Evolutionary conservation across 345 rosid species (phyloP).

Genomic region (Brassica carinata): DNA sequence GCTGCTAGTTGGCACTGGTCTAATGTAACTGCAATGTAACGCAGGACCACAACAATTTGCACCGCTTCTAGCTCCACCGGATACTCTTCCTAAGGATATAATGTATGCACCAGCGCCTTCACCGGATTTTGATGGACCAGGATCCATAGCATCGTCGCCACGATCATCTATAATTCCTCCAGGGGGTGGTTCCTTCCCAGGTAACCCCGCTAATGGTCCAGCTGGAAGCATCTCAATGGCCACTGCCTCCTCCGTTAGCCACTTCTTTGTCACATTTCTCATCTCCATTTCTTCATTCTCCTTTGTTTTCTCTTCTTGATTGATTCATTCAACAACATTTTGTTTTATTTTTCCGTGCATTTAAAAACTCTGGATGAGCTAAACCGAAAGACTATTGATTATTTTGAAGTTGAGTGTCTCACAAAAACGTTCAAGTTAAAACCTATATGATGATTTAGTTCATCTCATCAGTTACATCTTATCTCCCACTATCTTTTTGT

Average conservation of each 20-base stretch:
- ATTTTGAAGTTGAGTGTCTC: slow-evolving; percentile 19
- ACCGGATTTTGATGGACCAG: slow-evolving; percentile 41
- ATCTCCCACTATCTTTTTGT: slow-evolving; percentile 32
- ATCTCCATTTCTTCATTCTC: slow-evolving; percentile 15
- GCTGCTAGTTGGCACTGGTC: not conserved
- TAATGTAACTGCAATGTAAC: slow-evolving; percentile 21
- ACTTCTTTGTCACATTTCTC: slow-evolving; percentile 27
- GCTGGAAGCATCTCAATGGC: slow-evolving; percentile 61
- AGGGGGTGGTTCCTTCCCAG: slow-evolving; percentile 56
- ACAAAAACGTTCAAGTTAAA: slow-evolving; percentile 27
- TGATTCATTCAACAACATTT: slow-evolving; percentile 15
- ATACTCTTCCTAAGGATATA: slow-evolving; percentile 53
- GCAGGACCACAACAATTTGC: slow-evolving; percentile 88
- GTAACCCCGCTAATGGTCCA: slow-evolving; percentile 68
- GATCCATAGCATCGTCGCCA: slow-evolving; percentile 51
- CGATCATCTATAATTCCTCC: slow-evolving; percentile 56
- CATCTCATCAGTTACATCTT: slow-evolving; percentile 21
- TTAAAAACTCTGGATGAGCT: slow-evolving; percentile 22
- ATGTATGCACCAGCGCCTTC: slow-evolving; percentile 64
- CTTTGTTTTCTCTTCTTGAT: slow-evolving; percentile 25
- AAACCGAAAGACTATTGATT: slow-evolving; percentile 1
- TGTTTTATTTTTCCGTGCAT: slow-evolving; percentile 19
- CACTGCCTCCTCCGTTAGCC: slow-evolving; percentile 34
- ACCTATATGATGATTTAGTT: slow-evolving; percentile 18
- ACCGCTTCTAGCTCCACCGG: slow-evolving; percentile 79